These are phyloP conservation scores for Cyclaneusma minus DNA, from an alignment of 2,329 filamentous ascomycete species.

Conservation along the genomic window DNA sequence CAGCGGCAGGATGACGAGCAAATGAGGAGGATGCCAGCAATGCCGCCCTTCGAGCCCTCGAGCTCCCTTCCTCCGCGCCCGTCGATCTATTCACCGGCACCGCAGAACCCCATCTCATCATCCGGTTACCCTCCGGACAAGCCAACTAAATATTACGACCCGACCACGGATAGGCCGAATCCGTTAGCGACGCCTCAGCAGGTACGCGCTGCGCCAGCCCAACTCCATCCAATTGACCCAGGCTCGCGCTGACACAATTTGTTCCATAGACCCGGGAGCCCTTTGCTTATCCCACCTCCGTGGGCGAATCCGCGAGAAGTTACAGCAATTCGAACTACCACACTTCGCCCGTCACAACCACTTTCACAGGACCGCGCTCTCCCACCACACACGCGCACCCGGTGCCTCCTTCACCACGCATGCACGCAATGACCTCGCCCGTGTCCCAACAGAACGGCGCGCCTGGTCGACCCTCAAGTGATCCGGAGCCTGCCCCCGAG, in stretches of 20 bases:
- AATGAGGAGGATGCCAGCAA: too few species aligned
- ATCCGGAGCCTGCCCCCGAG: constrained; percentile 10
- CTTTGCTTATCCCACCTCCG: constrained; percentile 28
- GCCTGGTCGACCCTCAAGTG: constrained; percentile 12
- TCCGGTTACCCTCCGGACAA: too few species aligned
- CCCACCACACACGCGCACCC: constrained; percentile 32
- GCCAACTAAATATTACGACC: too few species aligned
- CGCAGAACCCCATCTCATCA: too few species aligned
- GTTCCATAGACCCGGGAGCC: constrained; percentile 29
- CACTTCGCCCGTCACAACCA: constrained; percentile 30
- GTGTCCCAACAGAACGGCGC: constrained; percentile 26
- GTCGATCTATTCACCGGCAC: too few species aligned
- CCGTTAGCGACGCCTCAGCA: too few species aligned
- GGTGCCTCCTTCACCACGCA: constrained; percentile 16
- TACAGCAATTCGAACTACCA: constrained; percentile 30
- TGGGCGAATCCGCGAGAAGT: constrained; percentile 29
- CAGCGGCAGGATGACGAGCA: too few species aligned
- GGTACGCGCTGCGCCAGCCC: too few species aligned
- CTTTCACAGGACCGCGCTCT: constrained; percentile 29
- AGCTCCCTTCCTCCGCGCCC: too few species aligned
- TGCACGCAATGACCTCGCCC: constrained; percentile 29
- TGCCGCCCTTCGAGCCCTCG: too few species aligned
- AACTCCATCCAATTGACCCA: too few species aligned
- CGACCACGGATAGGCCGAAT: too few species aligned
- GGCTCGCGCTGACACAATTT: neutral